Evolutionary conservation across 1,284 basidiomycete species (phyloP).

Genomic region (Exobasidium cylindrosporum): DNA sequence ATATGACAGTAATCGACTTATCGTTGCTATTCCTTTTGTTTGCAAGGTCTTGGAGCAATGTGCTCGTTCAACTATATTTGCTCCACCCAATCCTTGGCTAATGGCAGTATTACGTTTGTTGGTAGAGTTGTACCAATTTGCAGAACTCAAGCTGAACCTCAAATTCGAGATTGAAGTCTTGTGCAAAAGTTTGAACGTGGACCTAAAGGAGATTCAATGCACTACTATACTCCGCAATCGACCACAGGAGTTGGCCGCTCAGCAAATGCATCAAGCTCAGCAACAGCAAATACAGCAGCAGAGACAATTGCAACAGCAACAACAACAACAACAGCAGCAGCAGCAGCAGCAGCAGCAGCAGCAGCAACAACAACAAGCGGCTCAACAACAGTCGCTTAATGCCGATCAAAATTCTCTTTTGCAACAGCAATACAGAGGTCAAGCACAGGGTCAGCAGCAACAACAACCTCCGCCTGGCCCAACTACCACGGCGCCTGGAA

Average conservation of each 20-base stretch:
- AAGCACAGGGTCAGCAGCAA: slow-evolving; percentile 5
- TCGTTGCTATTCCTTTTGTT: slow-evolving; percentile 95
- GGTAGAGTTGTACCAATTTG: slow-evolving; percentile 92
- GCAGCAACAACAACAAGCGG: slow-evolving; percentile 11
- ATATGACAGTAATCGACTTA: slow-evolving; percentile 83
- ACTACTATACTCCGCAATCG: slow-evolving; percentile 73
- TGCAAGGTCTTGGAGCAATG: slow-evolving; percentile 95
- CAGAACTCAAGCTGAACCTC: slow-evolving; percentile 91
- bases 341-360: slow-evolving; percentile 22
- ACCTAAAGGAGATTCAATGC: slow-evolving; percentile 81
- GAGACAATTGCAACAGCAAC: slow-evolving; percentile 31
- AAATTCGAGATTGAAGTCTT: slow-evolving; percentile 99
- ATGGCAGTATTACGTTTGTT: slow-evolving; percentile 90
- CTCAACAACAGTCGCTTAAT: slow-evolving; percentile 9
- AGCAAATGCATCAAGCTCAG: not conserved
- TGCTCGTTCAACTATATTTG: slow-evolving; percentile 84
- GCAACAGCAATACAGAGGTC: slow-evolving; percentile 7
- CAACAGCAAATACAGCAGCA: slow-evolving; percentile 18
- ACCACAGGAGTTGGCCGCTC: slow-evolving; percentile 53
- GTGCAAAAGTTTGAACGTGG: slow-evolving; percentile 85
- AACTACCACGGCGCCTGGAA: not conserved
- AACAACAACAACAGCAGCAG: slow-evolving; percentile 28
- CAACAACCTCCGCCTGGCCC: not conserved
- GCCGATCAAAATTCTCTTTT: slow-evolving; percentile 14
- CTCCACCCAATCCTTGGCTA: slow-evolving; percentile 95